Conservation (phyloP, 495 filamentous ascomycete species). For the Hyaloscypha hepaticicola region DNA sequence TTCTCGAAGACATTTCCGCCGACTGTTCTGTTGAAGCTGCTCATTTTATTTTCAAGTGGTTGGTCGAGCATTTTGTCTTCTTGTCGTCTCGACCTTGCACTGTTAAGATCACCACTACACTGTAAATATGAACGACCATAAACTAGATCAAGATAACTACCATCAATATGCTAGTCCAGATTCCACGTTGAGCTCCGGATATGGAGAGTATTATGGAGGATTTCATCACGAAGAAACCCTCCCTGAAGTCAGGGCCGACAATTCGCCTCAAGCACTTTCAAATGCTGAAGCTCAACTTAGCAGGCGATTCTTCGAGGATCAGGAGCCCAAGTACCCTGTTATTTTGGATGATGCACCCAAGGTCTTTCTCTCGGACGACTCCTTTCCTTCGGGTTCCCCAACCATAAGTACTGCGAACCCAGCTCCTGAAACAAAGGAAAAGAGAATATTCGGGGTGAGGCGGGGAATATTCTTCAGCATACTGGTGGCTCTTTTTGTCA, state of each 20-base stretch:
- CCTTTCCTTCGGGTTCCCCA: not conserved
- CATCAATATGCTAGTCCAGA: not conserved
- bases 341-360: not conserved
- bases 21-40: no score
- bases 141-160: not conserved
- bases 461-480: not conserved
- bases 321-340: not conserved
- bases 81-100: not conserved
- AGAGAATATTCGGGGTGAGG: not conserved
- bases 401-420: not conserved
- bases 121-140: not conserved
- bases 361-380: not conserved
- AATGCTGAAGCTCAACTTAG: not conserved
- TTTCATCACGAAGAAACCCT: not conserved
- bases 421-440: not conserved
- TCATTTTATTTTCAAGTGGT: no score
- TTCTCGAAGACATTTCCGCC: no score
- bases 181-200: not conserved
- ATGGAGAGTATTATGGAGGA: not conserved
- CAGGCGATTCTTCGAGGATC: not conserved
- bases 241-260: not conserved
- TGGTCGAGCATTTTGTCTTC: not conserved
- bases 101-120: not conserved
- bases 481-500: not conserved
- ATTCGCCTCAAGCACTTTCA: not conserved